phyloP scores from a whole-genome alignment of 352 stramenopile genomes.

The Globisporangium cederbergense region DNA sequence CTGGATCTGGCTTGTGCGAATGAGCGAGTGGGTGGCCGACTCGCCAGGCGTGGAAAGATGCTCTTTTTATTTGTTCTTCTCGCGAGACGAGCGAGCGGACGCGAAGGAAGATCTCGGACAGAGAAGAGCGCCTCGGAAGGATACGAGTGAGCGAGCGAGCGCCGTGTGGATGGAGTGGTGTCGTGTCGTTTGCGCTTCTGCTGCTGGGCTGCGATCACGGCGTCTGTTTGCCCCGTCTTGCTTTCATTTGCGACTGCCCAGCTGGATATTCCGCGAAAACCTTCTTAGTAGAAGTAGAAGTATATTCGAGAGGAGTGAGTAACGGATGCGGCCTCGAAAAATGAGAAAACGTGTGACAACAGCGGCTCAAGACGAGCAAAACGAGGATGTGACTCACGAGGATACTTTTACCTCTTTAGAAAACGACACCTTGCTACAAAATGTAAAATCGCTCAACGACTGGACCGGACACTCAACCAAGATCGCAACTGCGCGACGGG shows the following conservation, averaged over 20 bases:
- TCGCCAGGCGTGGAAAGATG: neutral
- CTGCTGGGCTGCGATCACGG: neutral
- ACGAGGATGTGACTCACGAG: neutral
- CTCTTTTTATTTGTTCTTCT: slow-evolving; percentile 17
- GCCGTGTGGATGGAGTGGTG: neutral
- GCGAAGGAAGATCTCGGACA: neutral
- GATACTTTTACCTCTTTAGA: neutral
- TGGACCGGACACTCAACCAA: slow-evolving; percentile 6
- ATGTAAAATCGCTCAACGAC: neutral
- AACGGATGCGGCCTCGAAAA: neutral
- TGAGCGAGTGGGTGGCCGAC: slow-evolving; percentile 1
- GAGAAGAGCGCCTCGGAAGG: slow-evolving; percentile 1
- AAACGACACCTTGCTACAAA: neutral
- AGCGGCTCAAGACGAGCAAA: neutral
- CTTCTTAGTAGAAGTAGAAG: neutral
- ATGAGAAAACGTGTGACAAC: slow-evolving; percentile 4
- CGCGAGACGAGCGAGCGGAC: slow-evolving; percentile 3
- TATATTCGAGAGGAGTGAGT: neutral
- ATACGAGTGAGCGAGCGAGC: neutral
- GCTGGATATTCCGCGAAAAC: neutral
- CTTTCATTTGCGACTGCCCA: slow-evolving; percentile 13
- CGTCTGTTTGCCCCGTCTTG: slow-evolving; percentile 5
- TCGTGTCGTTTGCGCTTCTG: neutral
- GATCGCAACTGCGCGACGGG: slow-evolving; percentile 11
- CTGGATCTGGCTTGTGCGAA: neutral